Base-by-base conservation (phyloP, 2,329 filamentous ascomycete species). In the Colletotrichum lini region DNA sequence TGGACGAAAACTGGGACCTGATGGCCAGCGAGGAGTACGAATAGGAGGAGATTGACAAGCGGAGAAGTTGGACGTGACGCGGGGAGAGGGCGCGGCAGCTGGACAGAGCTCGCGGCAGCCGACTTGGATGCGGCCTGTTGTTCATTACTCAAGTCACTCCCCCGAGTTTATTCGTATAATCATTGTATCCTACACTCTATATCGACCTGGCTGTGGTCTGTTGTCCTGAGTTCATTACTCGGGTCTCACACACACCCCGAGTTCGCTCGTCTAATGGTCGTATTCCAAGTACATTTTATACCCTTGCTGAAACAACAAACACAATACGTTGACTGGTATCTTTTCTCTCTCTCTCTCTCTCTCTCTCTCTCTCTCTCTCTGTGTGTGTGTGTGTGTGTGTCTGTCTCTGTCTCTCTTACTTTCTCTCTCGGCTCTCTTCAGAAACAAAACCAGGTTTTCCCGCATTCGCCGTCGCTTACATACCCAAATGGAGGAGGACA, bases 1-100 rank as follows among this genome's bases (percentile, higher is more conserved):
- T 71, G 56, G 16, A 70, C 30, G 52, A 65, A 13, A 42, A 63
- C 61, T 73, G 70, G 70, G 47, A 70, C 30, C 38, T 63, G 30
- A 45, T 42, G 4, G 30, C 49, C n/a, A 52, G 40, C 13, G 35
- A 45, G 35, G 52, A 23, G 16, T 15, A 30, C 7, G 23, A 26
- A 8, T 23, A 18, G 1, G 23, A 26, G 30, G 45, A 49, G 30
- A 35, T 9, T 9, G 30, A 9, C 2, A 35, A 35, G 30, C 30
- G 30, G 30, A 35, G 30, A 35, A 35, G 30, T 35, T 8, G 30
- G 30, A 35, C 15, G 10, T 40, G 9, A 26, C 40, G 26, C 40
- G 56, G 18, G 40, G 45, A 12, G 42, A 35, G 30, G 6, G 42
- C 15, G 4, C 59, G 16, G 59, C 15, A 62, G n/a, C 10, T 45